These are phyloP conservation scores for Neltuma alba DNA, from an alignment of 306 rosid genomes.

Conservation along the genomic window DNA sequence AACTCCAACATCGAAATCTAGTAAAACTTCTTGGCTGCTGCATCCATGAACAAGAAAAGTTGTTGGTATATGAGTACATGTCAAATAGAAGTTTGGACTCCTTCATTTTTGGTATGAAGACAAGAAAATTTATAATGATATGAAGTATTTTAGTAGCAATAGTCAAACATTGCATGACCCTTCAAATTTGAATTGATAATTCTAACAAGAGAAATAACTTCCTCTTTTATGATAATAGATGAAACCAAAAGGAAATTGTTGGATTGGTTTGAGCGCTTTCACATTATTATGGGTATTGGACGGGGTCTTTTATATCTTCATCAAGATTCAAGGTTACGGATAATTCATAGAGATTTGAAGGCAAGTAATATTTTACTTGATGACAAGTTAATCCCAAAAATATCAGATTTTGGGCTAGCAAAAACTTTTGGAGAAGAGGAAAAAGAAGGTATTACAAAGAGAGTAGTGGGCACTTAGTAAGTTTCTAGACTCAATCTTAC, in stretches of 20 bases:
- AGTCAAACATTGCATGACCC: background rate
- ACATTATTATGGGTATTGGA: background rate
- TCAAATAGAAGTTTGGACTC: constrained; percentile 22
- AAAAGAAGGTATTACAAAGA: background rate
- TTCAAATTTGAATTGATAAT: background rate
- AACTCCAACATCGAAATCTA: constrained; percentile 41
- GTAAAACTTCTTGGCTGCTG: constrained; percentile 43
- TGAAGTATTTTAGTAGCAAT: background rate
- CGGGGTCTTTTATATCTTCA: background rate
- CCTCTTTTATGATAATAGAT: background rate
- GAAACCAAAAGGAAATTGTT: background rate
- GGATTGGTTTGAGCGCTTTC: background rate
- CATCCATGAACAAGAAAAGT: constrained; percentile 27
- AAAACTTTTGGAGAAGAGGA: constrained; percentile 36
- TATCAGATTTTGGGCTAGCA: constrained; percentile 52
- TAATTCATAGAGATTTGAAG: constrained; percentile 8
- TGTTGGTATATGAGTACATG: constrained; percentile 15
- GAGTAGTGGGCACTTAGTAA: constrained; percentile 49
- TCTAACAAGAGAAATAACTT: background rate
- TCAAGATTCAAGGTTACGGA: background rate
- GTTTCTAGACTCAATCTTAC: constrained; percentile 17
- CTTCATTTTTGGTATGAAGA: constrained; percentile 30
- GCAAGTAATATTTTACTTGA: constrained; percentile 39
- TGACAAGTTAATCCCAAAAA: constrained; percentile 44
- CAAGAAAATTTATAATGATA: background rate